Conservation (phyloP, 202 grass and related monocot genomes). For the Setaria viridis region DNA sequence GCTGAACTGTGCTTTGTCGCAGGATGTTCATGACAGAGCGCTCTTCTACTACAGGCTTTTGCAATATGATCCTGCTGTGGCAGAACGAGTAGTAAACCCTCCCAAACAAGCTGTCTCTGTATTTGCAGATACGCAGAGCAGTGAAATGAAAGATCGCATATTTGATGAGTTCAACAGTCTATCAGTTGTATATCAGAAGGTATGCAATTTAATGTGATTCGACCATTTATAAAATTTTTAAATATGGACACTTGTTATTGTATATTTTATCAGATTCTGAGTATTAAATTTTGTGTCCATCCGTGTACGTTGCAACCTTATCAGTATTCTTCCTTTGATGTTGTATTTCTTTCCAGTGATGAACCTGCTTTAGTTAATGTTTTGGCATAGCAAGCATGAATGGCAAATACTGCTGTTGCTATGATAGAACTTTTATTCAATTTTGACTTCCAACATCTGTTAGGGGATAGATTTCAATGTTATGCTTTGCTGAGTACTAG, state of each 20-base stretch:
- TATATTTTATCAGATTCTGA: neutral
- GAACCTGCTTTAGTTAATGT: neutral
- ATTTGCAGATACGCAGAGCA: constrained; percentile 96
- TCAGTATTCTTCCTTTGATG: neutral
- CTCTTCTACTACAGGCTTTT: constrained; percentile 99
- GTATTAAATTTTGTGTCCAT: neutral
- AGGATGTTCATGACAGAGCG: constrained; percentile 99
- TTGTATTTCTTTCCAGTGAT: neutral
- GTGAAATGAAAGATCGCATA: constrained; percentile 97
- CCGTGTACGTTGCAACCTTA: neutral
- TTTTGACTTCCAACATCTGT: neutral
- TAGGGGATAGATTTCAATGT: neutral
- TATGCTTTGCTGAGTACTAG: constrained; percentile 28
- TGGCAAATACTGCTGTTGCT: neutral
- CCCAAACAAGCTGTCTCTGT: constrained; percentile 99
- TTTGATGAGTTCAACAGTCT: constrained; percentile 98
- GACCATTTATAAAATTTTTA: neutral
- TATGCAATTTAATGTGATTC: constrained; percentile 36
- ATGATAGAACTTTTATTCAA: neutral
- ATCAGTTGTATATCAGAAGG: constrained; percentile 97
- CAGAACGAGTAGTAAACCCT: constrained; percentile 93
- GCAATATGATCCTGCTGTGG: constrained; percentile 83
- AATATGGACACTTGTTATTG: neutral
- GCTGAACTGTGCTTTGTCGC: constrained; percentile 44
- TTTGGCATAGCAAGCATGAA: constrained; percentile 20